Conservation (phyloP, 805 yeast genomes). For the Priceomyces castillae region DNA sequence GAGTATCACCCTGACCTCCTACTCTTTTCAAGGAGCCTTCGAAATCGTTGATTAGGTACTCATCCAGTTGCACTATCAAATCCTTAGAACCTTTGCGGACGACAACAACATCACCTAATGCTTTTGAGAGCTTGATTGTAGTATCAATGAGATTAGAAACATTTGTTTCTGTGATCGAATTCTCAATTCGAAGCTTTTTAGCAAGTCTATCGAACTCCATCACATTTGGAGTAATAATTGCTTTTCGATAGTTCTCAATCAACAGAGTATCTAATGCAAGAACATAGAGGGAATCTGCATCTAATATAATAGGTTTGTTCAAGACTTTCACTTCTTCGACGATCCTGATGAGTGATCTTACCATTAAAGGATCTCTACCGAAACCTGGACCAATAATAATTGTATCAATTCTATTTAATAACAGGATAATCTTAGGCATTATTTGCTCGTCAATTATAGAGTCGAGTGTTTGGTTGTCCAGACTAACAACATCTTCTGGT, state of each 20-base stretch:
- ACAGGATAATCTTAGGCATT: slow-evolving; percentile 50
- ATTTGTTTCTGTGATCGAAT: slow-evolving; percentile 18
- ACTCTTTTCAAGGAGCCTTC: slow-evolving; percentile 76
- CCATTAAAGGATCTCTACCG: slow-evolving; percentile 76
- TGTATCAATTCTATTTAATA: slow-evolving; percentile 70
- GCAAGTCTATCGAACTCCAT: slow-evolving; percentile 75
- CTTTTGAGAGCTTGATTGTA: slow-evolving; percentile 44
- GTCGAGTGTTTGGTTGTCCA: slow-evolving; percentile 21
- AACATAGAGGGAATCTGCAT: slow-evolving; percentile 84
- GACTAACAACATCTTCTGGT: slow-evolving; percentile 22
- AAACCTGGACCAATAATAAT: slow-evolving; percentile 92
- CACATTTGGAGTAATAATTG: slow-evolving; percentile 85
- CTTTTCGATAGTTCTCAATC: slow-evolving; percentile 52
- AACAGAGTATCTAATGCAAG: slow-evolving; percentile 57
- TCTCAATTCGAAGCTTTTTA: slow-evolving; percentile 42
- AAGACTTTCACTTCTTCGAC: slow-evolving; percentile 55
- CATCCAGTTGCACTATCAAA: slow-evolving; percentile 52
- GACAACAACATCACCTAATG: slow-evolving; percentile 57
- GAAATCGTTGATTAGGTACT: slow-evolving; percentile 41
- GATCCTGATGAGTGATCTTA: slow-evolving; percentile 54
- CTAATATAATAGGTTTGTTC: slow-evolving; percentile 72
- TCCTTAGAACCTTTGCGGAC: slow-evolving; percentile 74
- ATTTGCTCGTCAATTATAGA: slow-evolving; percentile 41
- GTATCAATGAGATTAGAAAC: slow-evolving; percentile 22
- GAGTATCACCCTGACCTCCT: slow-evolving; percentile 96